These are phyloP conservation scores for Phytophthora pistaciae DNA, from an alignment of 352 stramenopile genomes.

Conservation along the genomic window DNA sequence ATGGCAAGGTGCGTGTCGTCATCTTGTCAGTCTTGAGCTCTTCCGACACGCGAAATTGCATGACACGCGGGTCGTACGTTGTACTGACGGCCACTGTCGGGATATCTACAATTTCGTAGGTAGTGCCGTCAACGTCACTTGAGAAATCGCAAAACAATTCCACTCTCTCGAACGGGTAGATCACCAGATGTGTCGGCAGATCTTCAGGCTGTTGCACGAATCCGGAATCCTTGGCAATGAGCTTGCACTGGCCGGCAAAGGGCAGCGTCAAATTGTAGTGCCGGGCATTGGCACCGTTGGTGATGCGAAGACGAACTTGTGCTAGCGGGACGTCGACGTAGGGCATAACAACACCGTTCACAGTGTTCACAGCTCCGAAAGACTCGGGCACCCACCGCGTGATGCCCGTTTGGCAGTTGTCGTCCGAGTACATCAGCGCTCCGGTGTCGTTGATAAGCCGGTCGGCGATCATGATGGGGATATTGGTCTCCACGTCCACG, in stretches of 20 bases:
- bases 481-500: conserved; percentile 63
- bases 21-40: conserved; percentile 53
- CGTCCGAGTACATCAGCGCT: conserved; percentile 73
- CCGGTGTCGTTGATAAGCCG: conserved; percentile 60
- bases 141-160: conserved; percentile 75
- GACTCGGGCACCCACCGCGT: conserved; percentile 72
- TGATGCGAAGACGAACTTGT: conserved; percentile 69
- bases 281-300: conserved; percentile 69
- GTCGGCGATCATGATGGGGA: conserved; percentile 65
- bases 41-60: conserved; percentile 56
- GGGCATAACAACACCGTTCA: conserved; percentile 80
- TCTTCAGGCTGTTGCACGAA: conserved; percentile 54
- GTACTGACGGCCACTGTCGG: conserved; percentile 49
- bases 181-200: conserved; percentile 32
- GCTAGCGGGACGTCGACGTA: conserved; percentile 66
- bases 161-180: conserved; percentile 71
- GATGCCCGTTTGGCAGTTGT: conserved; percentile 53
- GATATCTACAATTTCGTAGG: conserved; percentile 57
- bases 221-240: conserved; percentile 74
- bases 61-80: conserved; percentile 60
- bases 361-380: conserved; percentile 65
- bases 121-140: conserved; percentile 44
- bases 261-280: conserved; percentile 83
- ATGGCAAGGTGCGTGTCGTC: conserved; percentile 46
- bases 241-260: conserved; percentile 66